These are phyloP conservation scores for Chlamydomonas sp. DNA, from an alignment of 139 green algal genomes.

Conservation along the genomic window DNA sequence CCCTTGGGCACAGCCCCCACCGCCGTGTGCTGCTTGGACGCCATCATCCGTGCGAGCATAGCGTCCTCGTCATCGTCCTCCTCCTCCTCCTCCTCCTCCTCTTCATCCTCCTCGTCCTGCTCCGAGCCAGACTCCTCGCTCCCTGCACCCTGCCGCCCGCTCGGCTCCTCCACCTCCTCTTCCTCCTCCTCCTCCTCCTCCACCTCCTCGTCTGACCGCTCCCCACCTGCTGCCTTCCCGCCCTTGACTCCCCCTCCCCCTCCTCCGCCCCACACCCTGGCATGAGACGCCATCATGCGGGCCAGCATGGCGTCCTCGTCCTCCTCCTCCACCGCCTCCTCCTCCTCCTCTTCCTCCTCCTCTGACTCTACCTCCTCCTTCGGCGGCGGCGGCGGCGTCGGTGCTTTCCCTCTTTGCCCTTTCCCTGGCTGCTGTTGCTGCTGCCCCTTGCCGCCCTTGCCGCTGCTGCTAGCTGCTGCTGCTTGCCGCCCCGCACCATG, in stretches of 20 bases:
- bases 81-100: constrained; percentile 40
- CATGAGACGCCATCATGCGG: constrained; percentile 51
- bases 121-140: constrained; percentile 44
- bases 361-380: neutral
- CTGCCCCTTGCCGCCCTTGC: neutral
- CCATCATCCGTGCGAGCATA: constrained; percentile 67
- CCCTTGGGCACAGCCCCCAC: neutral
- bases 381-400: constrained; percentile 25
- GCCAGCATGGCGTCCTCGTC: constrained; percentile 75
- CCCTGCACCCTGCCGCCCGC: too few species aligned
- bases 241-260: neutral
- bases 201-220: neutral
- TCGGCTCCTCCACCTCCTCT: constrained; percentile 11
- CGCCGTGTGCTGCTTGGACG: constrained; percentile 24
- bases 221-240: neutral
- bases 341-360: constrained; percentile 51
- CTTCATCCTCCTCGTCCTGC: neutral
- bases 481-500: neutral
- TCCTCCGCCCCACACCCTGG: constrained; percentile 1
- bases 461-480: neutral
- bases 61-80: constrained; percentile 69
- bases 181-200: neutral
- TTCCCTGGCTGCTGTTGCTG: neutral
- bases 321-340: constrained; percentile 49
- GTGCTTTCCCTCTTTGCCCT: neutral